phyloP scores from a whole-genome alignment of 345 rosid genomes.

The Eucalyptus lansdowneana region DNA sequence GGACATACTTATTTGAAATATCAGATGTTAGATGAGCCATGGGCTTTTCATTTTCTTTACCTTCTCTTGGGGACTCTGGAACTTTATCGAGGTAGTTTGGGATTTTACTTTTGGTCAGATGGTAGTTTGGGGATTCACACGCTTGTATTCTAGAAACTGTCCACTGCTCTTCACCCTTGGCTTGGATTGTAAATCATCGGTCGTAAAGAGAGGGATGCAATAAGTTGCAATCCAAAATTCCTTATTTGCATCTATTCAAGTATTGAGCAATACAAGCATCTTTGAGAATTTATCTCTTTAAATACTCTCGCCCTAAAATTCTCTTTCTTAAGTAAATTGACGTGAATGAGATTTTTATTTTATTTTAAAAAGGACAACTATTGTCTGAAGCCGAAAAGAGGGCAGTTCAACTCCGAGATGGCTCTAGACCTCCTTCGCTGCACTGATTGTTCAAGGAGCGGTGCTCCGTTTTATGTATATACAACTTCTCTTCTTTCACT shows the following conservation, averaged over 20 bases:
- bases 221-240: no score
- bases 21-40: fast-evolving
- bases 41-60: neutral
- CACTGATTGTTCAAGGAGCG: neutral
- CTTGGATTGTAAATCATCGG: neutral
- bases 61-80: neutral
- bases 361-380: neutral
- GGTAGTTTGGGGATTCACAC: neutral
- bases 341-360: neutral
- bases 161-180: neutral
- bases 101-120: neutral
- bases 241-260: neutral
- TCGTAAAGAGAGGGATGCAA: neutral
- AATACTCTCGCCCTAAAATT: neutral
- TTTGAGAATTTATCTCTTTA: neutral
- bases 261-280: neutral
- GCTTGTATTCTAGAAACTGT: neutral
- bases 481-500: neutral
- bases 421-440: neutral
- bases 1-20: neutral
- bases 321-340: neutral
- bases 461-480: neutral
- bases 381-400: neutral
- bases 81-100: neutral
- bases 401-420: neutral